Conservation (phyloP, 176 grass and related monocot genomes). For the Themeda triandra region DNA sequence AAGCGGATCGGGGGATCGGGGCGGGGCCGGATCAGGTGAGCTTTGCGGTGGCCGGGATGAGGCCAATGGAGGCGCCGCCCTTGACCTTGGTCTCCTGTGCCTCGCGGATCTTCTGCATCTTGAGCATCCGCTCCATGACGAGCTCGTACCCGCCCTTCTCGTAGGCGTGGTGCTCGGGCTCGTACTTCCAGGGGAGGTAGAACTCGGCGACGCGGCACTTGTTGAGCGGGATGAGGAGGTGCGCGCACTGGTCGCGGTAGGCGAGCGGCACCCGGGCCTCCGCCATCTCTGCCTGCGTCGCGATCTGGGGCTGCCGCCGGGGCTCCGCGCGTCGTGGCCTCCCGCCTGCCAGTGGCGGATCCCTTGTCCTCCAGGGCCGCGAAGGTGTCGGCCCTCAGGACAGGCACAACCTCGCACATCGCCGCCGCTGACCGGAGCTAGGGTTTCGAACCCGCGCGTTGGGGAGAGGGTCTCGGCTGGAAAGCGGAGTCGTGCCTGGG, state of each 20-base stretch:
- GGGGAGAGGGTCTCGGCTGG: too few species aligned
- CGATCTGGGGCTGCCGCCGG: slow-evolving; percentile 97
- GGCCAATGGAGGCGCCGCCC: slow-evolving; percentile 46
- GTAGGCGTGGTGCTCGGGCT: slow-evolving; percentile 89
- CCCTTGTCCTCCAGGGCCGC: too few species aligned
- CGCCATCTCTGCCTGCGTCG: slow-evolving; percentile 85
- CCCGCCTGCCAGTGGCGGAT: too few species aligned
- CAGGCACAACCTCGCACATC: too few species aligned
- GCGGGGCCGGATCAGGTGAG: slow-evolving; percentile 39
- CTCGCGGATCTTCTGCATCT: slow-evolving; percentile 97
- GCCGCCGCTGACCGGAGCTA: too few species aligned
- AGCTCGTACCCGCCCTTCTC: slow-evolving; percentile 99
- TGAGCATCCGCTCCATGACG: slow-evolving; percentile 96
- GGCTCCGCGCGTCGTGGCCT: too few species aligned
- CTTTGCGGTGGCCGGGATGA: slow-evolving; percentile 69
- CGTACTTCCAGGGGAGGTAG: slow-evolving; percentile 98
- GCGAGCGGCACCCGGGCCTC: slow-evolving; percentile 72
- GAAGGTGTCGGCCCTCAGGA: too few species aligned
- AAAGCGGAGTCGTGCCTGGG: too few species aligned
- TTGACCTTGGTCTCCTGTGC: slow-evolving; percentile 58
- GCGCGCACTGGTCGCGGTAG: slow-evolving; percentile 96
- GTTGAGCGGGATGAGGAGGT: slow-evolving; percentile 98
- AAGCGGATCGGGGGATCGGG: slow-evolving; percentile 27
- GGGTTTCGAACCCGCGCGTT: too few species aligned
- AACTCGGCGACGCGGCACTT: slow-evolving; percentile 92